A percentile compares a stretch with the other conserved stretches of the same genome.
These are phyloP conservation scores for Sporothrix sp. DNA, from an alignment of 2,329 filamentous ascomycete genomes.

Conservation along the genomic window DNA sequence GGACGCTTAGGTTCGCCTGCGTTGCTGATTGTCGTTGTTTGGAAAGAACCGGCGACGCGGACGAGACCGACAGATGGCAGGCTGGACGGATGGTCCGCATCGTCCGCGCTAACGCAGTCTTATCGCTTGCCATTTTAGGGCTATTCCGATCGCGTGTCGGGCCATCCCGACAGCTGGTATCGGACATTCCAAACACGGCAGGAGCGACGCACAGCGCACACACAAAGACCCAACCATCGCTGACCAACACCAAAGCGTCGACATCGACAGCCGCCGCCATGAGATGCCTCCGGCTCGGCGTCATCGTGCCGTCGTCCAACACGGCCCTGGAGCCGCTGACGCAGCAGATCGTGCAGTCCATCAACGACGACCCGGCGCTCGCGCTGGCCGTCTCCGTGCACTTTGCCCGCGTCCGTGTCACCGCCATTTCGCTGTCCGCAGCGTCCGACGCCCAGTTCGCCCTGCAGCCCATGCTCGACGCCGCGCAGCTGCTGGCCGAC, in stretches of 20 bases:
- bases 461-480: conserved; percentile 22
- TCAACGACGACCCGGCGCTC: conserved; percentile 15
- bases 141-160: background rate
- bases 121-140: background rate
- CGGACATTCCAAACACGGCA: too few species aligned
- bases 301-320: conserved; percentile 35
- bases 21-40: too few species aligned
- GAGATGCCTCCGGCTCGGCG: conserved; percentile 27
- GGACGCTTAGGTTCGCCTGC: too few species aligned
- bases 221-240: too few species aligned
- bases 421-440: conserved; percentile 27
- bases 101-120: too few species aligned
- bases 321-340: conserved; percentile 35
- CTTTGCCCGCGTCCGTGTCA: conserved; percentile 34
- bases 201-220: too few species aligned
- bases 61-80: too few species aligned
- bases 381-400: conserved; percentile 27
- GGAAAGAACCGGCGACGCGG: too few species aligned
- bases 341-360: conserved; percentile 25
- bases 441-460: conserved; percentile 26
- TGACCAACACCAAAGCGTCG: background rate
- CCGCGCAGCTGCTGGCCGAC: conserved; percentile 28
- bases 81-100: too few species aligned
- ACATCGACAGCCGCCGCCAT: background rate
- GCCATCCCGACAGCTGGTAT: background rate